Evolutionary conservation across 495 filamentous ascomycete genomes (phyloP), one percentile per base, ranked within the genome.

Genomic region (Hypoxylon fragiforme): DNA sequence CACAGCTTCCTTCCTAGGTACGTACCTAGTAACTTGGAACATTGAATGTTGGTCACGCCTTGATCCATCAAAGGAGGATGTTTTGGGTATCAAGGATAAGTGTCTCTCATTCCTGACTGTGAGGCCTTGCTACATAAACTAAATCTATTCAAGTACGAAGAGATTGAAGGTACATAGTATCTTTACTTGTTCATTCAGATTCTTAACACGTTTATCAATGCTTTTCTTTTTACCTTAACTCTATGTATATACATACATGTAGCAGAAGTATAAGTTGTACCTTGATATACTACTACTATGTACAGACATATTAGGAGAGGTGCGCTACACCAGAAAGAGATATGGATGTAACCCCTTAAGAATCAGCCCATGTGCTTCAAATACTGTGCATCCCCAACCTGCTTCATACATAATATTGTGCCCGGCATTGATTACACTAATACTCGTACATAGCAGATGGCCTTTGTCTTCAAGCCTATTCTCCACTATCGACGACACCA

Each of bases 41-140:
- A 46, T n/a, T n/a, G n/a, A n/a, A n/a, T n/a, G 44, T 60, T 36
- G 57, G 32, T 47, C 62, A 57, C 50, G 52, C 44, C 57, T 42
- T 49, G 49, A 54, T 61, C 42, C 48, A 39, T 57, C 34, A 44
- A 57, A 24, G 47, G 36, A 42, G 44, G 31, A 7, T 7, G 31
- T 13, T 30, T 46, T 20, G 24, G 47, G 50, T 56, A 60, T 57
- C 42, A 46, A 47, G 28, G 59, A 57, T 44, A 48, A 53, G 53
- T 65, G 54, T 59, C 62, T 63, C 46, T 58, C 50, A 63, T 63
- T 63, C 44, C 44, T 57, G 53, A 52, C 52, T 60, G 40, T 57
- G 41, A 60, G 56, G 60, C 52, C 55, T 66, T 57, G 51, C 63
- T 66, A 55, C 51, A 54, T 62, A 57, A n/a, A 40, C 54, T 37